A percentile compares a stretch with the other conserved stretches of the same genome.
These are phyloP conservation scores for Melaleuca quinquenervia DNA, from an alignment of 345 rosid species.

Conservation along the genomic window DNA sequence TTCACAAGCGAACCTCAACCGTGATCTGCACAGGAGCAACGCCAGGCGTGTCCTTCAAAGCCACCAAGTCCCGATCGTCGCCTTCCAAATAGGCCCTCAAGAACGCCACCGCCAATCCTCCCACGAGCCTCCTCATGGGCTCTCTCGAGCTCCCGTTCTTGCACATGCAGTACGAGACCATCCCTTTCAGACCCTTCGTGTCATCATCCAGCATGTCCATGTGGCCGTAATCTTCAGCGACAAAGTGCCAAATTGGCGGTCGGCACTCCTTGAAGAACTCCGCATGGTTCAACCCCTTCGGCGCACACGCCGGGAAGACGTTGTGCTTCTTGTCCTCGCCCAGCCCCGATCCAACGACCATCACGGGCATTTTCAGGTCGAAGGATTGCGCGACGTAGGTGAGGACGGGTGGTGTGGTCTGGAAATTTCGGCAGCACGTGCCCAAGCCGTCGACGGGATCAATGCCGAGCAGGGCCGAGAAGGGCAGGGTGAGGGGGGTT, in stretches of 20 bases:
- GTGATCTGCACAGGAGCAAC: constrained; percentile 13
- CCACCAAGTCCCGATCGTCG: constrained; percentile 32
- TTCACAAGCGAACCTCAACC: not conserved
- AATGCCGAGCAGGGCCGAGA: constrained; percentile 1
- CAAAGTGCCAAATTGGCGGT: too few relatives aligned
- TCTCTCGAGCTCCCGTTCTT: constrained; percentile 58
- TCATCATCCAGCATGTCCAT: constrained; percentile 79
- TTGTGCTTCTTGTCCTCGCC: constrained; percentile 33
- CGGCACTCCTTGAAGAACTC: constrained; percentile 55
- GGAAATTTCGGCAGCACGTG: not conserved
- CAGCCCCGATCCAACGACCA: constrained; percentile 7
- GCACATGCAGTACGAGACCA: constrained; percentile 54
- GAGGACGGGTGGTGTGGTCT: not conserved
- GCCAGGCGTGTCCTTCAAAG: constrained; percentile 37
- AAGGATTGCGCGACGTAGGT: not conserved
- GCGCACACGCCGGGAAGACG: constrained; percentile 65
- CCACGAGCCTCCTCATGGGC: constrained; percentile 78
- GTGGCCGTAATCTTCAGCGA: constrained; percentile 40
- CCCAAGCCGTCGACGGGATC: not conserved
- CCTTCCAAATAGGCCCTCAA: constrained; percentile 50
- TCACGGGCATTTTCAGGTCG: constrained; percentile 5
- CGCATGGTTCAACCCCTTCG: constrained; percentile 61
- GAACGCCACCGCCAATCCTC: constrained; percentile 56
- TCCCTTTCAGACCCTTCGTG: constrained; percentile 65
- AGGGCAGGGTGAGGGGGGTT: not conserved